Percentiles rank a stretch among this genome's conserved stretches.
Evolutionary conservation across 2,329 filamentous ascomycete species (phyloP).

Genomic region (Cladobotryum protrusum): DNA sequence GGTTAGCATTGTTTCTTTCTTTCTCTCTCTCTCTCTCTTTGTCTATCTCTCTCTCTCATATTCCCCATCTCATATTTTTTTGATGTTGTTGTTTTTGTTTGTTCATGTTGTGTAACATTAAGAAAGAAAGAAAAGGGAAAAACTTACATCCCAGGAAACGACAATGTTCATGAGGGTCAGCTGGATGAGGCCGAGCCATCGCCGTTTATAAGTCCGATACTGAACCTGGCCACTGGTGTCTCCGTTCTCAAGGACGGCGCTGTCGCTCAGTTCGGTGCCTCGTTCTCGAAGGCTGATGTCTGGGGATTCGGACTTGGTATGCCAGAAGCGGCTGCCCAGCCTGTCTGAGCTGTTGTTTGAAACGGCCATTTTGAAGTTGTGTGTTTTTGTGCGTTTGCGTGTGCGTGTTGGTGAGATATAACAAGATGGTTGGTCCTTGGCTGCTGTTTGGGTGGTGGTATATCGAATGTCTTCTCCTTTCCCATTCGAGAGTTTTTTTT

Average conservation of each 20-base stretch:
- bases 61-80: too few species aligned
- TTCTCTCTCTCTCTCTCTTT: not conserved
- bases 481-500: too few species aligned
- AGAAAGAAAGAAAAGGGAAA: not conserved
- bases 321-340: slow-evolving; percentile 22
- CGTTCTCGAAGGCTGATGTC: slow-evolving; percentile 24
- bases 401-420: too few species aligned
- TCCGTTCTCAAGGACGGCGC: slow-evolving; percentile 16
- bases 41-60: not conserved
- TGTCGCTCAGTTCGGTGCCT: slow-evolving; percentile 10
- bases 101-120: not conserved
- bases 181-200: slow-evolving; percentile 83
- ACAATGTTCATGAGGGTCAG: slow-evolving; percentile 85
- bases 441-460: not conserved
- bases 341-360: slow-evolving; percentile 18
- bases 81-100: not conserved
- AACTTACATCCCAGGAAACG: slow-evolving; percentile 88
- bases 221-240: slow-evolving; percentile 21
- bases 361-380: slow-evolving; percentile 8
- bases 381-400: too few species aligned
- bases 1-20: not conserved
- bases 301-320: slow-evolving; percentile 24
- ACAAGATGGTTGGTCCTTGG: too few species aligned
- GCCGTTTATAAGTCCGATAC: slow-evolving; percentile 63
- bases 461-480: too few species aligned